Evolutionary conservation across 2,329 filamentous ascomycete genomes (phyloP), one percentile per base, ranked within the genome.

Genomic region (Botrytis pseudocinerea): DNA sequence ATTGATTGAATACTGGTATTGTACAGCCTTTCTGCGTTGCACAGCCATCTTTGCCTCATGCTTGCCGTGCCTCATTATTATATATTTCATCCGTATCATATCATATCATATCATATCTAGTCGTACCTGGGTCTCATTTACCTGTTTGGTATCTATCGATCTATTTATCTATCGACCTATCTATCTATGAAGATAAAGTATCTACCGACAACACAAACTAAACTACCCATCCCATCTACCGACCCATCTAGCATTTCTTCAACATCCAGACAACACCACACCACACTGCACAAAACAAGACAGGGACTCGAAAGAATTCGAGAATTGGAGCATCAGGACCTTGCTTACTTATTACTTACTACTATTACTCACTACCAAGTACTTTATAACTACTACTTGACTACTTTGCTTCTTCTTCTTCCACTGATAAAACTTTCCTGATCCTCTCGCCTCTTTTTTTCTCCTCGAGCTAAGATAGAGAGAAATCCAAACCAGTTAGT

Each of bases 391-490:
- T 9, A 8, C 38, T 38, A 38, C 38, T 38, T 38, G 7, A n/a
- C 8, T n/a, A 66, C 63, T 35, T n/a, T 4, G 38, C 25, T 42
- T 18, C 28, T 61, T 3, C 59, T 14, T 61, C 20, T 28, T 64
- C 40, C n/a, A 57, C 40, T 57, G 22, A 32, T 20, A 28, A 44
- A 32, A 4, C 48, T 68, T 68, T 57, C 35, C 65, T 48, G 48
- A 48, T 42, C 64, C 35, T 54, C 35, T 68, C 64, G 48, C 65
- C 48, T 68, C 65, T 68, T 57, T 57, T 57, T 40, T 32, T 42
- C 65, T 40, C 46, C 48, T 42, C 35, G 25, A 68, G 48, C 35
- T 57, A 42, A 68, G 48, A 42, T n/a, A 68, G 28, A n/a, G 22
- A 38, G 25, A 65, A 20, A 32, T 22, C n/a, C 6, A 10, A 66